Base-by-base conservation (phyloP, 805 yeast species). In the Tetrapisispora pingtungensis region DNA sequence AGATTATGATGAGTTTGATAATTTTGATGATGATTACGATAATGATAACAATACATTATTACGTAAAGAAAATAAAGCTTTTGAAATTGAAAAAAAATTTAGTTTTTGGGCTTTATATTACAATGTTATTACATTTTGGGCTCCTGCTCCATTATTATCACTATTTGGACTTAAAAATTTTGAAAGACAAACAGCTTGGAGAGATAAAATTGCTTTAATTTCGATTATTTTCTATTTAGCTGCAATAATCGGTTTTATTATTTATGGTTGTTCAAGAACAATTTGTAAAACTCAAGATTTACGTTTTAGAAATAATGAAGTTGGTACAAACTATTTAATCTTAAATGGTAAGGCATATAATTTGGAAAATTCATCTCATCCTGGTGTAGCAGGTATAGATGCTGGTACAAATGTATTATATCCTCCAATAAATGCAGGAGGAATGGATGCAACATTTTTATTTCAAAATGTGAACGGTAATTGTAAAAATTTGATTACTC, bases 101-200 rank as follows among this genome's bases (percentile, higher is more conserved):
- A 32, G 54, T 6, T 24, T 47, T n/a, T 93, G 98, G 98, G 75
- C 77, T 52, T 66, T 79, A 0, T 93, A 87, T 65, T 88, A 96
- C 61, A 77, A 78, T 52, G 54, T 75, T 8, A 67, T 93, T 31
- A 89, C 98, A 0, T 87, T 87, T 62, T 90, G 96, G 93, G 94
- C 95, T 3, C 95, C 97, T 1, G 75, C 82, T 3, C 81, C 88
- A 0, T 19, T 52, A 10, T n/a, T 52, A 20, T 19, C 49, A 36
- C 62, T 84, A 36, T 83, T 78, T 64, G 97, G 97, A 3, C 73
- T 90, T 74, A 74, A 75, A 30, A 78, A 83, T 18, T 77, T 78
- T 52, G 89, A 80, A 36, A 77, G 95, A 47, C 97, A 89, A 60
- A 78, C 79, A 70, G 97, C 97, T 0, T 93, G 98, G 98, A 75